phyloP scores from a whole-genome alignment of 140 eudicot genomes.

The Artemisia princeps region DNA sequence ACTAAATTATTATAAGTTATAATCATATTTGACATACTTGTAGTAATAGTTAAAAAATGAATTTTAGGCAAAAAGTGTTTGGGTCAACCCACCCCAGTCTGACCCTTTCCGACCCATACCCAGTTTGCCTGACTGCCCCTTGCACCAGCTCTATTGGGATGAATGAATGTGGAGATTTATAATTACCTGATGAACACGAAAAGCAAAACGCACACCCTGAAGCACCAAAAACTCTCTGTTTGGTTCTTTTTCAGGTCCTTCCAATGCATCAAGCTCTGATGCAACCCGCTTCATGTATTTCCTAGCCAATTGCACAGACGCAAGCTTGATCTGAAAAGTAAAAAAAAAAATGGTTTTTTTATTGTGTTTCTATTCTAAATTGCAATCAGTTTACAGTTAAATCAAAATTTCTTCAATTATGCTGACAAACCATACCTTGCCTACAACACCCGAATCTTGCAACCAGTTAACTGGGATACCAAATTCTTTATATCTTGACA shows the following conservation, averaged over 20 bases:
- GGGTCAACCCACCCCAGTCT: no score
- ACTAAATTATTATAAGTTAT: not conserved
- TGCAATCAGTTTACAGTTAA: not conserved
- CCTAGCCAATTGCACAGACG: constrained; percentile 82
- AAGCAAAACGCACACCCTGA: constrained; percentile 97
- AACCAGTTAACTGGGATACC: constrained; percentile 90
- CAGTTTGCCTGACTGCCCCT: no score
- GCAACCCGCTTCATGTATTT: constrained; percentile 97
- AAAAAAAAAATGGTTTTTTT: constrained; percentile 6
- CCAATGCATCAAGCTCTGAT: constrained; percentile 75
- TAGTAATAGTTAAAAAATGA: no score
- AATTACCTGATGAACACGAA: constrained; percentile 91
- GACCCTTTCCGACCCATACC: no score
- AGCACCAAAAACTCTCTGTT: constrained; percentile 84
- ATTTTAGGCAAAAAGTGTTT: no score
- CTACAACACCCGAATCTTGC: constrained; percentile 85
- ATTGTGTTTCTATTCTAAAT: not conserved
- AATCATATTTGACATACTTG: no score
- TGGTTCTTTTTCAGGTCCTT: constrained; percentile 91
- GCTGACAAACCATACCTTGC: constrained; percentile 55
- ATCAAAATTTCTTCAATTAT: not conserved
- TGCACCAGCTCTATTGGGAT: no score
- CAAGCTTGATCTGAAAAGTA: constrained; percentile 72
- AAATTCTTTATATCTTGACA: constrained; percentile 81
- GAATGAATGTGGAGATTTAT: no score